Base-by-base conservation (phyloP, 129 eudicot species). In the Flaveria bidentis region DNA sequence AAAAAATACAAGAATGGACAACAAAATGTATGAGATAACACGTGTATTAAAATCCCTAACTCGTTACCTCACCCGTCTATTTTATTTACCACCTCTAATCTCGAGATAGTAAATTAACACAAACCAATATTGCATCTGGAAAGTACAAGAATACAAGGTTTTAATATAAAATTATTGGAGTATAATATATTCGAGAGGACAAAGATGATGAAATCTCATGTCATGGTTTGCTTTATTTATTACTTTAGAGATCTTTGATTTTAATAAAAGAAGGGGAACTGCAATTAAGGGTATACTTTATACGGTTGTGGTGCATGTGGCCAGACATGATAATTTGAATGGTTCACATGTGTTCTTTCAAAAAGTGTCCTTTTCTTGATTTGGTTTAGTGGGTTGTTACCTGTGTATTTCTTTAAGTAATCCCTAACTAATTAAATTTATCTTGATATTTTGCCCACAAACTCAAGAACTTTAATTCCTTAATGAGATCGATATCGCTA, bases 231-330 rank as follows among this genome's bases (percentile, higher is more conserved):
- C 66, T 63, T 76, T 50, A 33, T 79, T 70, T 81, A 51, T 23
- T 46, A 72, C 74, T 72, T 79, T 72, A 20, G 71, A 79, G 78
- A 79, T 79, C 73, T 79, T 79, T 79, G 83, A 79, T 72, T 79
- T 79, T 20, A 63, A 67, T 44, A 71, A 77, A 71, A 71, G 71
- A 71, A 62, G 30, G 67, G 67, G 50, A 62, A 58, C 42, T 78
- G 51, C 45, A 70, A 78, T 46, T 60, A 78, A 79, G 82, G 77
- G 78, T 69, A 47, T 86, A 84, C 81, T 72, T 80, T 84, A 78
- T 79, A 71, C 58, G 87, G 72, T 74, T 75, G 87, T 83, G 88
- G 84, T 68, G 84, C 90, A 85, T 83, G 92, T 87, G 92, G 92
- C 84, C 90, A 89, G 78, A 85, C 86, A 81, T 80, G 71, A 77